Conservation (phyloP, 1,284 basidiomycete species). For the Leccinum solheimii region DNA sequence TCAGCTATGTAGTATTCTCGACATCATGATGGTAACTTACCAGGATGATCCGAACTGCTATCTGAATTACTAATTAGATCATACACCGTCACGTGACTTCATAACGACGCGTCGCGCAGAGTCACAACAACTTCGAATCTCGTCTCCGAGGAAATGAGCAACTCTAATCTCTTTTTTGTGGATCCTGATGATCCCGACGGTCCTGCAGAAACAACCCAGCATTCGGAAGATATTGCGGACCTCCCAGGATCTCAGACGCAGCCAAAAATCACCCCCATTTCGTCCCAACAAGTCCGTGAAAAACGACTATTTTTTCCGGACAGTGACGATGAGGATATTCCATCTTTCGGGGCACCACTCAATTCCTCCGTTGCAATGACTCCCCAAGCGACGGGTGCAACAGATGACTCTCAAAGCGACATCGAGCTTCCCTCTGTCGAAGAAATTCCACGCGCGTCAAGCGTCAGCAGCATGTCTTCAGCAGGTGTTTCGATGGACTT, state of each 20-base stretch:
- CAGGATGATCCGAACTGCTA: too few species aligned
- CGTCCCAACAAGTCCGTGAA: slow-evolving; percentile 18
- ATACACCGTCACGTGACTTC: background rate
- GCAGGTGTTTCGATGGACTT: slow-evolving; percentile 31
- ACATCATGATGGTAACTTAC: too few species aligned
- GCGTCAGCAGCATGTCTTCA: slow-evolving; percentile 40
- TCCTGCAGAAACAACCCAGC: slow-evolving; percentile 1
- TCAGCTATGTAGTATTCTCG: too few species aligned
- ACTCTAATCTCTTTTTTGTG: slow-evolving; percentile 37
- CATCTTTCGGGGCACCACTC: slow-evolving; percentile 19
- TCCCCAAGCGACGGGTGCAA: slow-evolving; percentile 1
- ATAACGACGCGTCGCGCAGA: background rate
- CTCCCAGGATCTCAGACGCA: background rate
- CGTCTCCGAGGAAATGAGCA: slow-evolving; percentile 15
- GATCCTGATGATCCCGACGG: slow-evolving; percentile 37
- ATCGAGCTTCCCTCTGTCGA: slow-evolving; percentile 35
- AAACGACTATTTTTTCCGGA: slow-evolving; percentile 55
- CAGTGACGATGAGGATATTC: slow-evolving; percentile 56
- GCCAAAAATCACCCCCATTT: slow-evolving; percentile 1
- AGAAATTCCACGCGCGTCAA: slow-evolving; percentile 42
- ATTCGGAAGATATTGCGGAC: background rate
- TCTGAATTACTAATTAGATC: background rate
- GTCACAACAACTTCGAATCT: background rate
- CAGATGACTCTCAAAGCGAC: slow-evolving; percentile 35
- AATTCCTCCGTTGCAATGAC: slow-evolving; percentile 16